These are phyloP conservation scores for Leptosphaerulina australis DNA, from an alignment of 2,329 filamentous ascomycete species.

Conservation along the genomic window DNA sequence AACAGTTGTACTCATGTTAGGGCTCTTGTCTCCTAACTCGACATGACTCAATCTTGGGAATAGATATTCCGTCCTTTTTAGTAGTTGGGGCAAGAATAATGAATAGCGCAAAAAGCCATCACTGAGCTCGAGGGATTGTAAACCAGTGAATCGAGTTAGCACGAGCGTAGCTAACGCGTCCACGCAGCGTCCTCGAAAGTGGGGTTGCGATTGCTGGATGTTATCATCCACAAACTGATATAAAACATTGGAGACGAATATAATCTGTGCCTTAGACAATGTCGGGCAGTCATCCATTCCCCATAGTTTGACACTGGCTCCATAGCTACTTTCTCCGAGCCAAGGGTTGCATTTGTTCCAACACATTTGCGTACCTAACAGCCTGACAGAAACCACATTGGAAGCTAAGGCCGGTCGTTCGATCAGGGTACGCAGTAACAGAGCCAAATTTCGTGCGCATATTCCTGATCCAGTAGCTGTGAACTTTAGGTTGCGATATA, in stretches of 20 bases:
- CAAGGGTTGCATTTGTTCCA: constrained; percentile 34
- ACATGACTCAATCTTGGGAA: constrained; percentile 29
- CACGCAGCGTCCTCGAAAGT: constrained; percentile 28
- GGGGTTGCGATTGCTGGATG: constrained; percentile 29
- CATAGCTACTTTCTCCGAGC: constrained; percentile 13
- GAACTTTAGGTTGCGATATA: constrained; percentile 32
- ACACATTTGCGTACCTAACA: constrained; percentile 22
- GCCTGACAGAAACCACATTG: constrained; percentile 22
- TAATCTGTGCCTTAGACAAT: constrained; percentile 24
- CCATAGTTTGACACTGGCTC: constrained; percentile 25
- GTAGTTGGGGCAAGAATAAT: constrained; percentile 33
- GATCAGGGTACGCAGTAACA: constrained; percentile 32
- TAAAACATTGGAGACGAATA: constrained; percentile 30
- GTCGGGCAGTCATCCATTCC: constrained; percentile 27
- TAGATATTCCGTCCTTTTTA: constrained; percentile 28
- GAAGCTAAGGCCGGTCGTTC: constrained; percentile 25
- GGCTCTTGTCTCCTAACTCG: constrained; percentile 25
- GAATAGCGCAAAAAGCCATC: constrained; percentile 36
- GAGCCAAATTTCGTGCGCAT: constrained; percentile 27
- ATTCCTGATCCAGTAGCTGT: constrained; percentile 24
- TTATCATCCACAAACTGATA: constrained; percentile 32
- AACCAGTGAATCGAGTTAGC: constrained; percentile 26
- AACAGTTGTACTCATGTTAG: constrained; percentile 18
- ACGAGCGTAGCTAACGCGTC: constrained; percentile 31
- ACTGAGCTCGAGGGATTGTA: constrained; percentile 28